Evolutionary conservation across 2,329 filamentous ascomycete species (phyloP), one percentile per base, ranked within the genome.

Genomic region (Cephalotrichum gorgonifer): DNA sequence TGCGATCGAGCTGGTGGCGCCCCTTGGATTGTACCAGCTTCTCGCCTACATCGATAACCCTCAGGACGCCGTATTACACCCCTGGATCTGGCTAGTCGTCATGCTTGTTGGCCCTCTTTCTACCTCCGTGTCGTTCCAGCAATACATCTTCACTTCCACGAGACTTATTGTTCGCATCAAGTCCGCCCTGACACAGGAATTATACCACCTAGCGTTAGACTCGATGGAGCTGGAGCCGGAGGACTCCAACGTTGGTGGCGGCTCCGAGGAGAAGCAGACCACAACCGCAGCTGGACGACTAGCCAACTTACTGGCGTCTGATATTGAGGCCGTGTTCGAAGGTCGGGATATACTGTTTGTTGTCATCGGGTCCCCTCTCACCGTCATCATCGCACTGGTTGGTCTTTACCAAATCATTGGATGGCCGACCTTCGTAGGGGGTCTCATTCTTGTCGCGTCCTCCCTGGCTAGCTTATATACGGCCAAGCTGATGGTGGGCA

Each of bases 231-330:
- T 79, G 39, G 73, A 79, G 17, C 35, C 9, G 44, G 72, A 78
- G n/a, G 47, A 59, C 12, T 55, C 59, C 9, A 50, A 44, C 15
- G 27, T 45, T 31, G 30, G 47, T 31, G 48, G 48, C 17, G 17
- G 17, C 11, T 5, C 17, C 4, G 35, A 33, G 4, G 17, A 51
- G 43, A 54, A 61, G 38, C 55, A 61, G 39, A 62, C 59, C 14
- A 61, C 65, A 22, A 67, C 73, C 2, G 73, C 75, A 3, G 68
- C 74, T 7, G 74, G 75, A 15, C 66, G 72, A 15, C 59, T 78
- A 43, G 73, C 74, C 14, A 80, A 77, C 50, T 64, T 81, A 48
- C 79, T 80, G 74, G 73, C 75, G 8, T 74, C 74, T 26, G 77
- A 81, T 54, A 67, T 81, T 9, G 75, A 80, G 49, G 73, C 75